These are phyloP conservation scores for Ballota nigra DNA, from an alignment of 257 asterid genomes.

Conservation along the genomic window DNA sequence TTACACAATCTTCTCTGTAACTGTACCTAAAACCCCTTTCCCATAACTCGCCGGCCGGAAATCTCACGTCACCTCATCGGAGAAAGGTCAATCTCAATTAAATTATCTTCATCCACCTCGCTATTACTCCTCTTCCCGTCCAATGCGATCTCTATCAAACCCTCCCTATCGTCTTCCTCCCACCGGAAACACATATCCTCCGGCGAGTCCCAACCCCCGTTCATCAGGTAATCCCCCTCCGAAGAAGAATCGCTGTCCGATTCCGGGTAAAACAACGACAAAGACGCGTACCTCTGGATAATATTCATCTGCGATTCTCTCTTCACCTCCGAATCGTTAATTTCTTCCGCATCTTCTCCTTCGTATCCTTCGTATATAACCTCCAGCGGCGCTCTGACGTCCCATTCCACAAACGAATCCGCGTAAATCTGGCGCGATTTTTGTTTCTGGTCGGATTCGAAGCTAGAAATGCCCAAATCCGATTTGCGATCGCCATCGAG, in stretches of 20 bases:
- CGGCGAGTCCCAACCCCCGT: conserved; percentile 44
- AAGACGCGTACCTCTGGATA: conserved; percentile 59
- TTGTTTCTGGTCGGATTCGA: neutral
- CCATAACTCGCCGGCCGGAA: conserved; percentile 25
- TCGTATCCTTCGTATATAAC: conserved; percentile 73
- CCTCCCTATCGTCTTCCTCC: conserved; percentile 67
- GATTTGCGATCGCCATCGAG: conserved; percentile 8
- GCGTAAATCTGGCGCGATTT: conserved; percentile 5
- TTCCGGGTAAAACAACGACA: conserved; percentile 78
- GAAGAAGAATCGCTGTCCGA: conserved; percentile 75
- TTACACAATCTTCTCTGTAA: too few relatives aligned
- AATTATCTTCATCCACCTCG: conserved; percentile 72
- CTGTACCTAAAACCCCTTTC: conserved; percentile 22
- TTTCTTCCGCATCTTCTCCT: conserved; percentile 47
- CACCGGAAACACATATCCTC: conserved; percentile 43
- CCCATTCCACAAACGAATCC: conserved; percentile 68
- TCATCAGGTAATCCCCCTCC: conserved; percentile 42
- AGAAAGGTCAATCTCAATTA: conserved; percentile 74
- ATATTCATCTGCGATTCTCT: conserved; percentile 40
- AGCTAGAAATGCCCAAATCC: neutral
- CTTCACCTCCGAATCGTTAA: conserved; percentile 32
- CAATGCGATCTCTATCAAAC: conserved; percentile 72
- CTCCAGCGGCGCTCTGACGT: conserved; percentile 91
- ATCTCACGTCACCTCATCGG: conserved; percentile 42
- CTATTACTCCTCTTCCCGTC: conserved; percentile 37